Evolutionary conservation across 1,284 basidiomycete species (phyloP), one percentile per base, ranked within the genome.

Genomic region (Mycosarcoma mackinlayi): DNA sequence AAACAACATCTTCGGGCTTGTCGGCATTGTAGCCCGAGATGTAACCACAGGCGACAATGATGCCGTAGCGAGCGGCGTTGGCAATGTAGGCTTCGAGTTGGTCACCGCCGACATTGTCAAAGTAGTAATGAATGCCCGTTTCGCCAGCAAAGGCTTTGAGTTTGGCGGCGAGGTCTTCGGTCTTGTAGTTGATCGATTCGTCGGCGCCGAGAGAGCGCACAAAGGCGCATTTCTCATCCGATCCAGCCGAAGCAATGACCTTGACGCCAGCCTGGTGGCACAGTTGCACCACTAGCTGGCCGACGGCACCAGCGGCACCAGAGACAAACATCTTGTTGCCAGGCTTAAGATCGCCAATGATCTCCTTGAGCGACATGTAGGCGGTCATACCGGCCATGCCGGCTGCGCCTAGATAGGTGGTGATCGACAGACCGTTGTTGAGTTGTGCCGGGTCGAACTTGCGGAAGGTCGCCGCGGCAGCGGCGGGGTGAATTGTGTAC

Each of bases 121-220:
- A 76, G 60, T 73, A 66, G 65, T 65, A 73, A 50, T 76, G 55
- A 38, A 74, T 71, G 19, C 72, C 72, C 0, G 52, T 61, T 1
- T 67, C 63, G 35, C n/a, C 72, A 11, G 58, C 71, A 25, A 76
- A 76, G 8, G 55, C 23, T 14, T 66, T 59, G 48, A 75, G 68
- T 31, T 72, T 67, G 31, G 48, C 51, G 8, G 87, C 88, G 6
- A 86, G 86, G 41, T 83, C 83, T 14, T 82, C 82, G 1, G 85
- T 87, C 84, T 95, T 96, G 85, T 97, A 96, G 83, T 96, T 91
- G 79, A 96, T 85, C 0, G 89, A 90, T 46, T 86, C 87, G 73
- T 94, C 91, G 39, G 91, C 89, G n/a, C 92, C 92, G 23, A 95
- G 84, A 52, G 92, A 90, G 80, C 89, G 86, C 21, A 96, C 88